Percentiles rank a stretch among this genome's conserved stretches.
Evolutionary conservation across 176 grass and related monocot species (phyloP).

Genomic region (Carex littledalei): DNA sequence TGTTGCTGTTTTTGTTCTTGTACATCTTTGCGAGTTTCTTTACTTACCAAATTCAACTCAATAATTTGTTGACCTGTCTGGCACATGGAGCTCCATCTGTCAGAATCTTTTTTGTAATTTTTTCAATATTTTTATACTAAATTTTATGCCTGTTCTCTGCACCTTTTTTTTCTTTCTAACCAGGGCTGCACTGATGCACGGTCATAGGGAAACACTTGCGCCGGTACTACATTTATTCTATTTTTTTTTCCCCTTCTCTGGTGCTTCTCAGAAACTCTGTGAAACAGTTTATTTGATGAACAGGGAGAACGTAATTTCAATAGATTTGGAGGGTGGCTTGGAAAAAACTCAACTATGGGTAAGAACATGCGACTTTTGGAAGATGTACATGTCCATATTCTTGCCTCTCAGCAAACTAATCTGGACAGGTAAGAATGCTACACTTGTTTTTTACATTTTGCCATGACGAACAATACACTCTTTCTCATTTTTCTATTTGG

Average conservation of each 20-base stretch:
- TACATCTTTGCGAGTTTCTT: background rate
- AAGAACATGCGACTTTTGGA: constrained; percentile 95
- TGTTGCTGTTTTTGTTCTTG: background rate
- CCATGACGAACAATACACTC: background rate
- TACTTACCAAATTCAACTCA: background rate
- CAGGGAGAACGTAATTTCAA: constrained; percentile 98
- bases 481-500: background rate
- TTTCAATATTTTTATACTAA: background rate
- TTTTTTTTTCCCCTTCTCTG: background rate
- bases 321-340: constrained; percentile 99
- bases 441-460: background rate
- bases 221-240: constrained; percentile 48
- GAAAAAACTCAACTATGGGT: constrained; percentile 85
- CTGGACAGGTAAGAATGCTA: constrained; percentile 53
- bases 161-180: constrained; percentile 22
- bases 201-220: constrained; percentile 79
- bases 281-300: constrained; percentile 19
- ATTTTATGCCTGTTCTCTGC: constrained; percentile 2
- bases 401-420: constrained; percentile 84
- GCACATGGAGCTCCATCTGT: background rate
- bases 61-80: background rate
- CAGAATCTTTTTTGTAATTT: background rate
- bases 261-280: constrained; percentile 17
- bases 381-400: constrained; percentile 89
- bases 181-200: constrained; percentile 93